Evolutionary conservation across 106 monocot genomes (phyloP).

Genomic region (Dendrobium nobile): DNA sequence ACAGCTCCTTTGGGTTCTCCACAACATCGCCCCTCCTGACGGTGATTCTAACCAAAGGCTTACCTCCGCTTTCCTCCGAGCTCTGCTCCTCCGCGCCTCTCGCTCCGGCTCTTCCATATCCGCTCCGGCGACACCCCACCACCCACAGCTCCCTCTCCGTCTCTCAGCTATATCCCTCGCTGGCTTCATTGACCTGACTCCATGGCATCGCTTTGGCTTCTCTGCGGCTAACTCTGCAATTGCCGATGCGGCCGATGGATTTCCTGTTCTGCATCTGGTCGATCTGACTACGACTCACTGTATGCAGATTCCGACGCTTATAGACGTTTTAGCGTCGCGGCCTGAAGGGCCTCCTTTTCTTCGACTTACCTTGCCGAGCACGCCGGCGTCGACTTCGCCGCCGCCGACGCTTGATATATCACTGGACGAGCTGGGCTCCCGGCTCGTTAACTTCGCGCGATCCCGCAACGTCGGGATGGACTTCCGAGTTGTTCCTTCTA

Average conservation of each 20-base stretch:
- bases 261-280: constrained; percentile 30
- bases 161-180: constrained; percentile 45
- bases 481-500: constrained; percentile 25
- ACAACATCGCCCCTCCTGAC: constrained; percentile 41
- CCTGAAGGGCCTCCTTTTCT: constrained; percentile 29
- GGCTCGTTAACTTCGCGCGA: constrained; percentile 45
- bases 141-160: constrained; percentile 14
- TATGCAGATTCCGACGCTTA: constrained; percentile 72
- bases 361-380: constrained; percentile 34
- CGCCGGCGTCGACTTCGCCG: constrained; percentile 9
- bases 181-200: constrained; percentile 49
- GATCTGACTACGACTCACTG: constrained; percentile 43
- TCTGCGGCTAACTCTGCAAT: constrained; percentile 54
- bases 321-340: constrained; percentile 36
- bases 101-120: constrained; percentile 14
- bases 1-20: constrained; percentile 70
- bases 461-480: constrained; percentile 36
- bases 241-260: constrained; percentile 21
- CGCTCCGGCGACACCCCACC: not conserved
- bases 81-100: constrained; percentile 39
- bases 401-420: constrained; percentile 33
- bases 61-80: constrained; percentile 45
- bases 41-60: constrained; percentile 58
- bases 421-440: constrained; percentile 25
- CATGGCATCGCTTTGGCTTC: constrained; percentile 72